These are phyloP conservation scores for Trypanosoma mega DNA, from an alignment of 208 protist genomes.

Conservation along the genomic window DNA sequence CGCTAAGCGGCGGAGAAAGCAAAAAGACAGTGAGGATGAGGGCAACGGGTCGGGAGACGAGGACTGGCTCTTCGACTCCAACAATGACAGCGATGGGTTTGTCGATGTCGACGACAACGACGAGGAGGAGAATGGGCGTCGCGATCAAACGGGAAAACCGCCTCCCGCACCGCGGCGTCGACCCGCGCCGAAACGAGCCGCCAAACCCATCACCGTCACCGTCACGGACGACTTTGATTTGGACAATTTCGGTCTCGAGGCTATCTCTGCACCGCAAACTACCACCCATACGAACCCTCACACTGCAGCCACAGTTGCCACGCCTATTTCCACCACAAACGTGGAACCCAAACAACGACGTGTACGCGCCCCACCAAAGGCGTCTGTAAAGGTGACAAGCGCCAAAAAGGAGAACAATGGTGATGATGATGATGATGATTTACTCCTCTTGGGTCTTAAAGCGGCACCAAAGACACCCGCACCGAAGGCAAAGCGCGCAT, in stretches of 20 bases:
- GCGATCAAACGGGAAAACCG: neutral
- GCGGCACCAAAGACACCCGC: neutral
- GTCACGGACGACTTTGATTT: conserved; percentile 67
- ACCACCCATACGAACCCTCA: neutral
- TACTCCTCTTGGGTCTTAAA: conserved; percentile 23
- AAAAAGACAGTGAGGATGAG: conserved; percentile 57
- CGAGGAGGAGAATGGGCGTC: neutral
- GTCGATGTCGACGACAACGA: conserved; percentile 14
- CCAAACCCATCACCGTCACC: neutral
- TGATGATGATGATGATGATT: conserved; percentile 36
- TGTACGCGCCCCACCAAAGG: neutral
- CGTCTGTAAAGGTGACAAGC: conserved; percentile 35
- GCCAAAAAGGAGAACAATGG: neutral
- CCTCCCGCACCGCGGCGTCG: too few relatives aligned
- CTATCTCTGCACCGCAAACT: conserved; percentile 30
- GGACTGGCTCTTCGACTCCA: conserved; percentile 34
- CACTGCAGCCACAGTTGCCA: neutral
- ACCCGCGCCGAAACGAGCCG: neutral
- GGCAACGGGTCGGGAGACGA: conserved; percentile 13
- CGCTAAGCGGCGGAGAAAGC: conserved; percentile 34
- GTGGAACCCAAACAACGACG: neutral
- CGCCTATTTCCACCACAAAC: neutral
- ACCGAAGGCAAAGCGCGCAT: conserved; percentile 8
- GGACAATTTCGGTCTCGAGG: conserved; percentile 78
- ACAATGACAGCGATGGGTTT: conserved; percentile 9